Evolutionary conservation across 192 early-diverging fungal genomes (phyloP).

Genomic region (Linderina pennispora): DNA sequence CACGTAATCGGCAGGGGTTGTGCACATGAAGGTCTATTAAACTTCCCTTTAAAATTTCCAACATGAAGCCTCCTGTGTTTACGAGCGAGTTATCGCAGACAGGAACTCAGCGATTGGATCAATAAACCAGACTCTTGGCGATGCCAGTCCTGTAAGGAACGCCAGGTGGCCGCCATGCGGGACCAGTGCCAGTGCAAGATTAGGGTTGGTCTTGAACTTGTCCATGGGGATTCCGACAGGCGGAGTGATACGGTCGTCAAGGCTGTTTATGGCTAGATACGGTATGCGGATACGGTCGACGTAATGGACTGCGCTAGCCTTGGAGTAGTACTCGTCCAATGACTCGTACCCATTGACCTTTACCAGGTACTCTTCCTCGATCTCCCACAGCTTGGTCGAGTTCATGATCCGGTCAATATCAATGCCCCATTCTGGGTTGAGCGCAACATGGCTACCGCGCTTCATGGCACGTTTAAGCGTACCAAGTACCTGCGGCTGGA

Average conservation of each 20-base stretch:
- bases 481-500: slow-evolving; percentile 51
- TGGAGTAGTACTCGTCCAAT: slow-evolving; percentile 69
- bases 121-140: slow-evolving; percentile 50
- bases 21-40: too few relatives aligned
- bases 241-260: slow-evolving; percentile 81
- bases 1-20: too few relatives aligned
- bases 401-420: slow-evolving; percentile 50
- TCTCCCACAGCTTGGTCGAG: slow-evolving; percentile 60
- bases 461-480: slow-evolving; percentile 50
- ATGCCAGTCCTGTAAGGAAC: slow-evolving; percentile 48
- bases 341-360: slow-evolving; percentile 72
- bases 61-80: too few relatives aligned
- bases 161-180: slow-evolving; percentile 84
- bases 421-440: slow-evolving; percentile 37
- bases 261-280: slow-evolving; percentile 70
- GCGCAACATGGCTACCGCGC: slow-evolving; percentile 31
- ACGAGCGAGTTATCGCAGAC: too few relatives aligned
- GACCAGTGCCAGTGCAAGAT: slow-evolving; percentile 70
- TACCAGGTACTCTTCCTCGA: slow-evolving; percentile 71
- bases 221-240: slow-evolving; percentile 62
- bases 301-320: slow-evolving; percentile 48
- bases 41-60: too few relatives aligned
- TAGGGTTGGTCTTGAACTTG: slow-evolving; percentile 67
- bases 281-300: slow-evolving; percentile 63
- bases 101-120: slow-evolving; percentile 58